Evolutionary conservation across 768 basidiomycete species (phyloP).

Genomic region (Mycena floridula): DNA sequence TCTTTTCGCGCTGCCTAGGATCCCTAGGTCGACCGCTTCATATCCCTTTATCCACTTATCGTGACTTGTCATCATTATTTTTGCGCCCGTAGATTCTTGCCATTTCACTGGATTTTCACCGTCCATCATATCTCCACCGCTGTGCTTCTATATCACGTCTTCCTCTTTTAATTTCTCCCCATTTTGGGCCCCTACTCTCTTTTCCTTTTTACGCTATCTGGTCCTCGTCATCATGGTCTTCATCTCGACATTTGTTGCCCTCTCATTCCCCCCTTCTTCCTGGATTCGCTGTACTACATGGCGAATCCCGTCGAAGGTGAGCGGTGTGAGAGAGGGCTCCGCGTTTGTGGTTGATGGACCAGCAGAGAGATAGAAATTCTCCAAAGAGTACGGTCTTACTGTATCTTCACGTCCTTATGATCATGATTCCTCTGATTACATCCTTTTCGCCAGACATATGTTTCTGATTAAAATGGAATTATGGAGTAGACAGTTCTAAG

Average conservation of each 20-base stretch:
- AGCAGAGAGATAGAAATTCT: too few species aligned
- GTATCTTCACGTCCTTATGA: too few species aligned
- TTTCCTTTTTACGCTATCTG: conserved; percentile 8
- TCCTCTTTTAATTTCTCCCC: background rate
- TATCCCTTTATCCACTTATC: conserved; percentile 9
- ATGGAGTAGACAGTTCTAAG: too few species aligned
- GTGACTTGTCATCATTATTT: too few species aligned
- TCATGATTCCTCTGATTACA: too few species aligned
- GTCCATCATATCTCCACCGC: background rate
- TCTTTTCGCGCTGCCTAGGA: conserved; percentile 42
- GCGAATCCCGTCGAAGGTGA: too few species aligned
- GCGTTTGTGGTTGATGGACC: conserved; percentile 39
- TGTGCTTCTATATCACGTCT: conserved; percentile 11
- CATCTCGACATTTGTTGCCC: conserved; percentile 67
- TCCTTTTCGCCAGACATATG: too few species aligned
- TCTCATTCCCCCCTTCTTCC: conserved; percentile 56
- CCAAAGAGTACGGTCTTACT: too few species aligned
- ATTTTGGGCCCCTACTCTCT: background rate
- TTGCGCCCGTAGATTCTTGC: conserved; percentile 24
- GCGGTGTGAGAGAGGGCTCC: conserved; percentile 63
- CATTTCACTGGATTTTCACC: conserved; percentile 4
- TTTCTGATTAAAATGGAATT: too few species aligned
- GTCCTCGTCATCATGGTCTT: conserved; percentile 18
- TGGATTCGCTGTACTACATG: too few species aligned
- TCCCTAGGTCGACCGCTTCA: conserved; percentile 17